A percentile compares a stretch with the other conserved stretches of the same genome.
phyloP scores from a whole-genome alignment of 2,329 filamentous ascomycete genomes.

The Eutypa lata region DNA sequence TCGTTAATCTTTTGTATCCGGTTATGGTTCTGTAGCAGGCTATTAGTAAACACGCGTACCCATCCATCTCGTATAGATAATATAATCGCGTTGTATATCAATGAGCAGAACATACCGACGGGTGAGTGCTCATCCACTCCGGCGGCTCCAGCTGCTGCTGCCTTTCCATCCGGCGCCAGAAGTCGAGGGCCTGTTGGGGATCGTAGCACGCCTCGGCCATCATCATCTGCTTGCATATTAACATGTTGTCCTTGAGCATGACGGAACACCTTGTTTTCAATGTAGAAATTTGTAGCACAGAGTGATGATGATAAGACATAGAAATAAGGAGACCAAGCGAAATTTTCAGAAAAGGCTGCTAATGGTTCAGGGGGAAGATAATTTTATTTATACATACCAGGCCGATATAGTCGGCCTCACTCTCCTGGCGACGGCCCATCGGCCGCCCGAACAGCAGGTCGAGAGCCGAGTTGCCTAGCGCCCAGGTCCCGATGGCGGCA shows the following conservation, averaged over 20 bases:
- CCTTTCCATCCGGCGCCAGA: constrained; percentile 66
- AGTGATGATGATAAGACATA: no score
- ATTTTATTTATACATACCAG: no score
- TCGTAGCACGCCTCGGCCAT: constrained; percentile 80
- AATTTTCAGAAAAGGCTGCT: no score
- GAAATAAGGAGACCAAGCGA: no score
- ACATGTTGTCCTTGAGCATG: no score
- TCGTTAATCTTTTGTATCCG: constrained; percentile 63
- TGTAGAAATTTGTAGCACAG: no score
- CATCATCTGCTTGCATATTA: no score
- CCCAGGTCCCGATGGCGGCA: constrained; percentile 37
- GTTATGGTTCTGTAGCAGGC: constrained; percentile 48
- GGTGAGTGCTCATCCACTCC: constrained; percentile 75
- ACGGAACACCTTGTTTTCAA: no score
- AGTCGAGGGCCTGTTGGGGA: constrained; percentile 61
- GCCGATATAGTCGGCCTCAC: constrained; percentile 77
- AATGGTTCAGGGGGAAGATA: no score
- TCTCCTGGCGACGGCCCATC: constrained; percentile 69
- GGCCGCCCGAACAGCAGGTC: constrained; percentile 65
- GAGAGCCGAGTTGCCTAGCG: constrained; percentile 47
- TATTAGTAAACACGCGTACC: no score
- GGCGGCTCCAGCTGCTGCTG: constrained; percentile 50
- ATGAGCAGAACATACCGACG: constrained; percentile 56
- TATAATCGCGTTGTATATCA: no score
- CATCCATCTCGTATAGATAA: no score